phyloP scores from a whole-genome alignment of 202 grass and related monocot species.

The Elaeis oleifera region DNA sequence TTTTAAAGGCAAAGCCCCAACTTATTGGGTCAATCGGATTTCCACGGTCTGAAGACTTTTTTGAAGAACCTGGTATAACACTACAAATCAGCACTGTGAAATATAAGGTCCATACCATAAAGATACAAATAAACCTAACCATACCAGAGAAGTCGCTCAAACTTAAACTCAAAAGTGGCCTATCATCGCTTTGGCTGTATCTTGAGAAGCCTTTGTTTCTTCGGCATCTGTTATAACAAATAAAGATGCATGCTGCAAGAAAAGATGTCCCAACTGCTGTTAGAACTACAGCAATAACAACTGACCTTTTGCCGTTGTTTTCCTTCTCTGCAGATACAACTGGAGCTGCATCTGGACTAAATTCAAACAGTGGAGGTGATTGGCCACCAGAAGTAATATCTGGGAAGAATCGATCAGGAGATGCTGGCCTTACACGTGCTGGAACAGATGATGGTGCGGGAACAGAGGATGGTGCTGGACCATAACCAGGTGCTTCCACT shows the following conservation, averaged over 20 bases:
- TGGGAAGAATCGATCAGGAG: constrained; percentile 10
- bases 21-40: constrained; percentile 49
- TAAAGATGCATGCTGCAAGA: constrained; percentile 31
- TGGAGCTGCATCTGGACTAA: background rate
- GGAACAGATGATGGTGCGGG: constrained; percentile 12
- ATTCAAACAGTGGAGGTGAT: background rate
- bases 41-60: constrained; percentile 22
- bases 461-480: constrained; percentile 19
- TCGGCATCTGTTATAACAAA: constrained; percentile 38
- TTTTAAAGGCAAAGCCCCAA: constrained; percentile 37
- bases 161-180: constrained; percentile 32
- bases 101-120: background rate
- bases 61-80: constrained; percentile 48
- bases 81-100: constrained; percentile 22
- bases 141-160: constrained; percentile 45
- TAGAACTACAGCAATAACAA: constrained; percentile 24
- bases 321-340: constrained; percentile 24
- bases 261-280: constrained; percentile 25
- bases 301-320: constrained; percentile 17
- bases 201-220: constrained; percentile 22
- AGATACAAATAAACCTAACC: background rate
- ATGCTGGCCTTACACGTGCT: constrained; percentile 12
- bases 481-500: constrained; percentile 3
- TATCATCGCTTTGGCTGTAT: constrained; percentile 34
- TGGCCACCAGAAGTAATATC: background rate